These are phyloP conservation scores for Fraxinus latifolia DNA, from an alignment of 305 asterid genomes.

Conservation along the genomic window DNA sequence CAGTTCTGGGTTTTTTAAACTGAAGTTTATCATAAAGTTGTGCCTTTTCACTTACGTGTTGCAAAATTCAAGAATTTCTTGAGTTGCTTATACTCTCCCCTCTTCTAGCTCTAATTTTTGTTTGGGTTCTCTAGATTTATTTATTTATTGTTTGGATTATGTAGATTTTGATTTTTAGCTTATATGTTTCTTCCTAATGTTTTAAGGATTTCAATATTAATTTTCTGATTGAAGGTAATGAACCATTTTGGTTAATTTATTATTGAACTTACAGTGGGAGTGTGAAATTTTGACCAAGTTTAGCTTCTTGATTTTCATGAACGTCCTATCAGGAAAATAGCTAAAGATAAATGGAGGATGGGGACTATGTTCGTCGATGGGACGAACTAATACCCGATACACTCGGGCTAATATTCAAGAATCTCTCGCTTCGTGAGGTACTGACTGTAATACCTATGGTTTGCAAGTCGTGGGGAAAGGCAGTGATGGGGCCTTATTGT, in stretches of 20 bases:
- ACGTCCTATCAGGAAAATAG: background rate
- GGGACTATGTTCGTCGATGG: background rate
- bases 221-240: background rate
- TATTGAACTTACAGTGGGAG: background rate
- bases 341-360: background rate
- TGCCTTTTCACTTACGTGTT: background rate
- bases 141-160: background rate
- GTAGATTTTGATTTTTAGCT: background rate
- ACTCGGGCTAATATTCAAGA: constrained; percentile 6
- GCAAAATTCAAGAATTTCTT: background rate
- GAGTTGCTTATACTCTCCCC: background rate
- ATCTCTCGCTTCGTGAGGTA: constrained; percentile 54
- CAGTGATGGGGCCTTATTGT: constrained; percentile 66
- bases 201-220: background rate
- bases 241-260: no score
- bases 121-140: background rate
- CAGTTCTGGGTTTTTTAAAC: background rate
- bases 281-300: background rate
- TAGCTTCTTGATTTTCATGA: background rate
- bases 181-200: background rate
- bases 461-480: constrained; percentile 80
- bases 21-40: background rate
- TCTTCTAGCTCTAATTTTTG: background rate
- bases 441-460: constrained; percentile 71
- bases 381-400: background rate